Percentiles rank a stretch among this genome's conserved stretches.
Conservation (phyloP, 768 basidiomycete species). For the Leucocoprinus leucothites region DNA sequence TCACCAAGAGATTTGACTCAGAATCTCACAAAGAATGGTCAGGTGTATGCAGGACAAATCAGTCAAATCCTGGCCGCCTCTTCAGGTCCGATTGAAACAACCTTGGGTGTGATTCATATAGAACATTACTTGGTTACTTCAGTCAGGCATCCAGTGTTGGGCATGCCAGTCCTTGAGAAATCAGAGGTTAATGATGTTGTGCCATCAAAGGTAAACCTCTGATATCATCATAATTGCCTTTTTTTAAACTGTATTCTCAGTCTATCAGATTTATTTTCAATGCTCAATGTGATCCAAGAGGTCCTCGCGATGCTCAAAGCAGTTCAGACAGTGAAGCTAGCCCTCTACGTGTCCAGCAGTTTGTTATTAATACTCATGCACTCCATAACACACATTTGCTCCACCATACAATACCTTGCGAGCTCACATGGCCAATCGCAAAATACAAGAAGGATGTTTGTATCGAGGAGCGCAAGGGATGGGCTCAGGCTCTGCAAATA, state of each 20-base stretch:
- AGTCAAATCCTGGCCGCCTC: neutral
- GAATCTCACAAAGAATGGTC: no score
- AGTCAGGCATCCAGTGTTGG: neutral
- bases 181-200: neutral
- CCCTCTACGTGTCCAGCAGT: no score
- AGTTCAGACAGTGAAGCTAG: neutral
- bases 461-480: no score
- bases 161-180: neutral
- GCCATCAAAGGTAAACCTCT: neutral
- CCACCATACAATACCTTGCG: neutral
- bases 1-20: conserved; percentile 83
- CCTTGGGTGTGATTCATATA: neutral
- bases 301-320: conserved; percentile 1
- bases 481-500: no score
- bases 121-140: neutral
- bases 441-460: no score
- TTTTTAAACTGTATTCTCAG: neutral
- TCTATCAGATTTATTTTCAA: neutral
- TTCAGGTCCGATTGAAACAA: neutral
- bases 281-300: neutral
- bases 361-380: conserved; percentile 9
- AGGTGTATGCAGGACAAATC: neutral
- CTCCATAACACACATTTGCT: conserved; percentile 12
- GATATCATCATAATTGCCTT: neutral
- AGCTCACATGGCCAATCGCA: neutral